A percentile compares a stretch with the other conserved stretches of the same genome.
These are phyloP conservation scores for Lactarius trivialis DNA, from an alignment of 768 basidiomycete genomes.

Conservation along the genomic window DNA sequence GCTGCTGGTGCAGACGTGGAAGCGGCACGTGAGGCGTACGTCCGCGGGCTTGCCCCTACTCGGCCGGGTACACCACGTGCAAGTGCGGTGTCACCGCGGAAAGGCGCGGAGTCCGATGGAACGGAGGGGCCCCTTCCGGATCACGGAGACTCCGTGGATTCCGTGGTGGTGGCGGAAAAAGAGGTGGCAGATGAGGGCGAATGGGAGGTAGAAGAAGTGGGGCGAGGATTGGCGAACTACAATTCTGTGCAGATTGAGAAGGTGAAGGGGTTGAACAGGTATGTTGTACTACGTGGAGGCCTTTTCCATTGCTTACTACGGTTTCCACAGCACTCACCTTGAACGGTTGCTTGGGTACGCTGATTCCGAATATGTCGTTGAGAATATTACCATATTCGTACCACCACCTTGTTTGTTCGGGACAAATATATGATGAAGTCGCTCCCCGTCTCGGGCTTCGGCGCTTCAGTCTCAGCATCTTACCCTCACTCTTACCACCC, in stretches of 20 bases:
- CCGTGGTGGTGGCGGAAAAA: slow-evolving; percentile 24
- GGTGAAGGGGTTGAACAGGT: slow-evolving; percentile 92
- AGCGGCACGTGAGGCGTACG: slow-evolving; percentile 29
- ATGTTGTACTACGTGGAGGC: not conserved
- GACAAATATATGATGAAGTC: slow-evolving; percentile 17
- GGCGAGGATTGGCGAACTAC: slow-evolving; percentile 91
- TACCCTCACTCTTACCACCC: not conserved
- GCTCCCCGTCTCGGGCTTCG: not conserved
- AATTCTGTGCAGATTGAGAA: slow-evolving; percentile 87
- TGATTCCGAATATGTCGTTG: slow-evolving; percentile 95
- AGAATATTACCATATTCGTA: slow-evolving; percentile 80
- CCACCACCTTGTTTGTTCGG: slow-evolving; percentile 34
- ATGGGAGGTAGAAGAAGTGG: slow-evolving; percentile 83
- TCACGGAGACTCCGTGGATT: slow-evolving; percentile 25
- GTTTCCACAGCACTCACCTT: slow-evolving; percentile 60
- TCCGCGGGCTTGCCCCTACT: slow-evolving; percentile 39
- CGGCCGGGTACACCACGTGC: slow-evolving; percentile 50
- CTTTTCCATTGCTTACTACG: slow-evolving; percentile 11
- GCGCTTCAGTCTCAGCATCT: not conserved
- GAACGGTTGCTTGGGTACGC: slow-evolving; percentile 82
- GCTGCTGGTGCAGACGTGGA: slow-evolving; percentile 20
- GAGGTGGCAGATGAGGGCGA: slow-evolving; percentile 35
- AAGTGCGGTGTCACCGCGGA: slow-evolving; percentile 20
- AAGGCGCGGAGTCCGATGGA: slow-evolving; percentile 16
- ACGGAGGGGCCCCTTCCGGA: slow-evolving; percentile 22